Evolutionary conservation across 2,329 filamentous ascomycete genomes (phyloP), one percentile per base, ranked within the genome.

Genomic region (Botrytis fabae): DNA sequence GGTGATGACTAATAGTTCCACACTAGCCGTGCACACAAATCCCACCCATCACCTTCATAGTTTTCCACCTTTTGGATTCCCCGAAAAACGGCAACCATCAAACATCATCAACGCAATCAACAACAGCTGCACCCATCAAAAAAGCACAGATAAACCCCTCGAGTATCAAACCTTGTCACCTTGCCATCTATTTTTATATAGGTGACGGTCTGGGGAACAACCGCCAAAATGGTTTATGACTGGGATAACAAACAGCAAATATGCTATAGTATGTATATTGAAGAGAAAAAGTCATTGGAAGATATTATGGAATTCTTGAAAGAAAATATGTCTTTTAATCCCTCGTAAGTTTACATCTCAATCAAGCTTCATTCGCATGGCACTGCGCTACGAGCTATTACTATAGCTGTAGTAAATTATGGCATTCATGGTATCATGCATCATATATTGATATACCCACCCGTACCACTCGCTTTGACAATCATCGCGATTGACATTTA

Each of bases 261-360:
- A 76, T 91, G 89, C 83, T 90, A 88, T 81, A 87, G 89, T 76
- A 87, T 96, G 79, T 96, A 94, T 79, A 93, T 95, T 77, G 88
- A 90, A 74, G 91, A 96, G 83, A 89, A 89, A 77, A 91, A 88
- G 83, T 88, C 89, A 59, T 83, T 95, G 73, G 89, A 92, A 78
- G 90, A 95, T 76, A 91, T 96, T 60, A 92, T 93, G 85, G 86
- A 90, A 40, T 90, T 90, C 79, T 91, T 94, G 86, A 89, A 86
- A 76, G 84, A 84, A 73, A 84, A 86, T 73, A 85, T 91, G 83
- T 86, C 88, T 75, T 94, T 94, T 81, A 72, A 72, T 69, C 70
- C 70, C 51, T 72, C 70, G 70, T 72, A 69, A 72, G 70, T 72
- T n/a, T 10, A 70, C 38, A 61, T 38, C 63, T 22, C 32, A 46